Conservation (phyloP, 768 basidiomycete species). For the Lactarius hatsudake region DNA sequence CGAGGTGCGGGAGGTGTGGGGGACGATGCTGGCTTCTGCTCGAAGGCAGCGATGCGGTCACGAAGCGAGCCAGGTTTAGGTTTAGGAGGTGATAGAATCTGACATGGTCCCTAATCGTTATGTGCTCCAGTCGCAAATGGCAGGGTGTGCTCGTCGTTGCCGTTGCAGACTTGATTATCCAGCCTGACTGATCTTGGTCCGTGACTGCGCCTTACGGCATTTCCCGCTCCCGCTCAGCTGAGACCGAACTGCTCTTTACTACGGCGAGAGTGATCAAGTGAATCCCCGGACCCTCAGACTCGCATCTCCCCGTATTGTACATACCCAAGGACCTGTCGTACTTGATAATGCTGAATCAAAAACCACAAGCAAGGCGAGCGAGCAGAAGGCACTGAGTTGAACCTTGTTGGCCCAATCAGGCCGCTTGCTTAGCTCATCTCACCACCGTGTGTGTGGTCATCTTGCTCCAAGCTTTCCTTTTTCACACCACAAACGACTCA, state of each 20-base stretch:
- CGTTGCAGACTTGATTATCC: background rate
- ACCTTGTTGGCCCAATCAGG: too few relatives aligned
- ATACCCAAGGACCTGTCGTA: too few relatives aligned
- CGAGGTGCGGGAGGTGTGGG: conserved; percentile 42
- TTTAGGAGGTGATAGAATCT: conserved; percentile 56
- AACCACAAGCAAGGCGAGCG: too few relatives aligned
- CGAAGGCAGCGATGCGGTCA: conserved; percentile 88
- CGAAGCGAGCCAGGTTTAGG: conserved; percentile 75
- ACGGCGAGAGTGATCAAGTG: too few relatives aligned
- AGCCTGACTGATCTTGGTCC: background rate
- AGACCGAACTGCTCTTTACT: too few relatives aligned
- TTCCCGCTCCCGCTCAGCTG: background rate
- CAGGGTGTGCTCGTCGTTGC: background rate
- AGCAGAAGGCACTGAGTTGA: too few relatives aligned
- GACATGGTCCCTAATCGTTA: conserved; percentile 40
- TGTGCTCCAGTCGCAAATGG: background rate
- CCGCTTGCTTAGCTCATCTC: too few relatives aligned
- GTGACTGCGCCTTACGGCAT: background rate
- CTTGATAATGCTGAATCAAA: too few relatives aligned
- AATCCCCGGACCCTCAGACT: too few relatives aligned
- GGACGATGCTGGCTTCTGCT: conserved; percentile 52
- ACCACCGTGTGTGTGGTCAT: too few relatives aligned
- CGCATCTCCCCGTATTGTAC: too few relatives aligned
- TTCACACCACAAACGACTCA: background rate
- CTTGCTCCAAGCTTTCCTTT: too few relatives aligned